Base-by-base conservation (phyloP, 1,139 yeast genomes). In the Meyerozyma elateridarum region DNA sequence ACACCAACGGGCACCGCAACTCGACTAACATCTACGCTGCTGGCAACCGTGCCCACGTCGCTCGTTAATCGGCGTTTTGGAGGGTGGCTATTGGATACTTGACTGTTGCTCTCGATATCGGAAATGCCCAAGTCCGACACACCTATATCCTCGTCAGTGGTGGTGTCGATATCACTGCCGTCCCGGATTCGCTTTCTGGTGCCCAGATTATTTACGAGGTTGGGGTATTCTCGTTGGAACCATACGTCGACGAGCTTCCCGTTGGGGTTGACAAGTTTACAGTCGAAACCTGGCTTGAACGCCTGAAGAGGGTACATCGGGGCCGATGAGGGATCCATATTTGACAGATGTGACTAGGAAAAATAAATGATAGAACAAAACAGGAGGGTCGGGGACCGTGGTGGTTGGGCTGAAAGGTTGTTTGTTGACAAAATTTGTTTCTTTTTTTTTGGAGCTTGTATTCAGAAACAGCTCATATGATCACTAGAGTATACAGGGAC, bases 41-140 rank as follows among this genome's bases (percentile, higher is more conserved):
- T 33, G 39, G 30, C 26, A 22, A 22, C 33, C 29, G 16, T 17
- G 25, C 28, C 44, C 22, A 39, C 36, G 5, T 45, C 45, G 24
- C 46, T 44, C 18, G 51, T 66, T 20, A 64, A 38, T 30, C 73
- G 52, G 36, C 71, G 51, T 32, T 67, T 67, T 1, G 71, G 64
- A 5, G 71, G 71, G 37, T 64, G 72, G 6, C 55, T 48, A 27
- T 46, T 50, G 8, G 60, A 52, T 6, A 49, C 39, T 35, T 51
- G 56, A 31, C 56, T 45, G 37, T 48, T 51, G 21, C 49, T 46
- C 24, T 66, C 71, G 9, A 58, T 51, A 40, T 64, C 71, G 6
- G 68, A 57, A 18, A 59, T 46, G 19, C 50, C 37, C 63, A 64
- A 55, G 20, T 65, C 71, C n/a, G 13, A 11, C 4, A 28, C 11